These are phyloP conservation scores for Vitis riparia DNA, from an alignment of 164 flowering plant species.

Conservation along the genomic window DNA sequence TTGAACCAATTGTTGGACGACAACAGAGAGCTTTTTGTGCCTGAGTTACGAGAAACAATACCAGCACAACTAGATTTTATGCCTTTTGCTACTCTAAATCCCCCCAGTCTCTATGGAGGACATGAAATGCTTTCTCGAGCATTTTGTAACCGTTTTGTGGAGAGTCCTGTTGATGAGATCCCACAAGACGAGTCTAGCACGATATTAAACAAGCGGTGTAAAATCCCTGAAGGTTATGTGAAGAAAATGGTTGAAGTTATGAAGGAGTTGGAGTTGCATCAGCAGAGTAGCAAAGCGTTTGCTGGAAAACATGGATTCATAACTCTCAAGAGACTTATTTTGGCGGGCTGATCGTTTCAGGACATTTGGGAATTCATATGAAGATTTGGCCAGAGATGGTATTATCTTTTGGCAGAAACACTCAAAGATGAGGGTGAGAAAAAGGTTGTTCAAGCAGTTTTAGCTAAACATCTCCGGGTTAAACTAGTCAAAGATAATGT, in stretches of 20 bases:
- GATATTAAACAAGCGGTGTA: conserved; percentile 64
- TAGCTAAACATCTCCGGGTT: conserved; percentile 60
- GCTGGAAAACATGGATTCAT: conserved; percentile 98
- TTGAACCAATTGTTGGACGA: conserved; percentile 89
- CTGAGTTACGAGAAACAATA: conserved; percentile 74
- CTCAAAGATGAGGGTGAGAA: conserved; percentile 78
- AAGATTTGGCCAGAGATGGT: conserved; percentile 86
- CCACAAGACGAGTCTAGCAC: conserved; percentile 73
- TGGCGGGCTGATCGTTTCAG: conserved; percentile 90
- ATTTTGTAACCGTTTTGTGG: conserved; percentile 95
- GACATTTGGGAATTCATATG: conserved; percentile 49
- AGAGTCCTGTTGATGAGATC: conserved; percentile 93
- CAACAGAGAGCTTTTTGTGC: conserved; percentile 91
- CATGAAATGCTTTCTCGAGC: conserved; percentile 97
- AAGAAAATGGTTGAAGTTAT: conserved; percentile 85
- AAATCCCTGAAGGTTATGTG: conserved; percentile 66
- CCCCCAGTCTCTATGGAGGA: conserved; percentile 90
- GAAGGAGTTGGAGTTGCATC: conserved; percentile 88
- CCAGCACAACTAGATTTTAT: conserved; percentile 86
- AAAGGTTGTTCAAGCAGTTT: conserved; percentile 59
- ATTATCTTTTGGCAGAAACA: conserved; percentile 81
- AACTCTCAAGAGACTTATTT: conserved; percentile 92
- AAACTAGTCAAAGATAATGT: conserved; percentile 46
- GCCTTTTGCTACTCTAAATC: conserved; percentile 99
- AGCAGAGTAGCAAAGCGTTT: conserved; percentile 87